These are phyloP conservation scores for Neotropicomus parvogracilis DNA, from an alignment of 1,284 basidiomycete species.

Conservation along the genomic window DNA sequence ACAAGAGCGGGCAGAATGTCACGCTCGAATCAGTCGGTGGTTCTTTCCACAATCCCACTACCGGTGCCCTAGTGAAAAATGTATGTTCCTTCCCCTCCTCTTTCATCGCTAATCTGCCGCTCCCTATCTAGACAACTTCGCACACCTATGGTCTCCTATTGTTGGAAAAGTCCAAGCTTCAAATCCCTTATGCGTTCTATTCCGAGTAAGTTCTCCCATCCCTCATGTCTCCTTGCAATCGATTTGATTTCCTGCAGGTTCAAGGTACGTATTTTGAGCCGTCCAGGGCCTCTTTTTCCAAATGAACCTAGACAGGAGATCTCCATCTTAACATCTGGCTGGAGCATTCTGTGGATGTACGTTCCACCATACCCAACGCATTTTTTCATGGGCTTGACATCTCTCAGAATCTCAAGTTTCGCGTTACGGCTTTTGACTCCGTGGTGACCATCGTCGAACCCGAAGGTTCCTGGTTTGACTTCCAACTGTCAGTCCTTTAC, in stretches of 20 bases:
- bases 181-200: slow-evolving; percentile 73
- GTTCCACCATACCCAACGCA: slow-evolving; percentile 23
- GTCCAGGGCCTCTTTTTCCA: not conserved
- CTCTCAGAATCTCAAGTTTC: slow-evolving; percentile 52
- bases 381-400: not conserved
- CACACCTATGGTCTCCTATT: slow-evolving; percentile 60
- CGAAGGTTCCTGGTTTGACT: slow-evolving; percentile 73
- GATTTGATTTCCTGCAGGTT: slow-evolving; percentile 43
- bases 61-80: slow-evolving; percentile 68
- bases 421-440: slow-evolving; percentile 72
- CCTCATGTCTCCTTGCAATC: slow-evolving; percentile 7
- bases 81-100: slow-evolving; percentile 43
- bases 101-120: not conserved
- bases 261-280: slow-evolving; percentile 44
- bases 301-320: slow-evolving; percentile 61
- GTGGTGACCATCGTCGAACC: slow-evolving; percentile 83
- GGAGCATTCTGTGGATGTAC: slow-evolving; percentile 64
- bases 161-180: slow-evolving; percentile 60
- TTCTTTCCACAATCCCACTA: slow-evolving; percentile 68
- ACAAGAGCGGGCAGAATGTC: slow-evolving; percentile 72
- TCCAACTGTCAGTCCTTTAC: slow-evolving; percentile 60
- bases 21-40: slow-evolving; percentile 71
- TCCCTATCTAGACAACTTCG: slow-evolving; percentile 53
- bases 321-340: slow-evolving; percentile 77
- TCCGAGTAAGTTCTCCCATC: slow-evolving; percentile 65